Percentiles rank a stretch among this genome's conserved stretches.
These are phyloP conservation scores for Yamadazyma philogaea DNA, from an alignment of 805 yeast genomes.

Conservation along the genomic window DNA sequence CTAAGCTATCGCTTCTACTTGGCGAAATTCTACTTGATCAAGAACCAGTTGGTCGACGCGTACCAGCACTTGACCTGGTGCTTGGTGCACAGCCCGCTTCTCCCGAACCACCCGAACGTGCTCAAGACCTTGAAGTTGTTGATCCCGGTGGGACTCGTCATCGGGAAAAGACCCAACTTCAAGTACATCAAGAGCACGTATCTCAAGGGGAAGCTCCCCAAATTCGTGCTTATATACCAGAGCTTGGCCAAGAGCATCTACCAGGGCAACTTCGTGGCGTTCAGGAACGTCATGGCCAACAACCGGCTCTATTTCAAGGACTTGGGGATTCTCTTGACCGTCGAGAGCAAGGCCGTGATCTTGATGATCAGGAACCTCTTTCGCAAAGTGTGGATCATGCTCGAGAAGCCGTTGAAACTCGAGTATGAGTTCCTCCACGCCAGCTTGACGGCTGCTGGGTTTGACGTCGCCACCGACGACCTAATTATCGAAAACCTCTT, in stretches of 20 bases:
- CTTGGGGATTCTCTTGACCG: conserved; percentile 37
- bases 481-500: conserved; percentile 48
- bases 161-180: conserved; percentile 52
- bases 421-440: conserved; percentile 25
- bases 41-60: conserved; percentile 47
- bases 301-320: conserved; percentile 34
- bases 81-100: conserved; percentile 34
- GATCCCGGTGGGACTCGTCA: conserved; percentile 50
- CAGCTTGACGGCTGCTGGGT: conserved; percentile 18
- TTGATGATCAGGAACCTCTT: conserved; percentile 46
- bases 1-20: conserved; percentile 52
- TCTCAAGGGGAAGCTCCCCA: conserved; percentile 9
- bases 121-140: conserved; percentile 45
- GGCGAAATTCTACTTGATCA: conserved; percentile 53
- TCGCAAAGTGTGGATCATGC: conserved; percentile 28
- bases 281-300: conserved; percentile 28
- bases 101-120: conserved; percentile 31
- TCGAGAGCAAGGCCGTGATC: conserved; percentile 45
- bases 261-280: conserved; percentile 41
- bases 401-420: conserved; percentile 24
- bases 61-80: conserved; percentile 57
- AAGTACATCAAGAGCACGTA: conserved; percentile 13
- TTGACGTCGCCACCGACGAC: conserved; percentile 23
- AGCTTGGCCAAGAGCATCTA: conserved; percentile 36
- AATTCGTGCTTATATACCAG: conserved; percentile 31